These are phyloP conservation scores for Hordeum pubiflorum DNA, from an alignment of 202 grass and related monocot species.

Conservation along the genomic window DNA sequence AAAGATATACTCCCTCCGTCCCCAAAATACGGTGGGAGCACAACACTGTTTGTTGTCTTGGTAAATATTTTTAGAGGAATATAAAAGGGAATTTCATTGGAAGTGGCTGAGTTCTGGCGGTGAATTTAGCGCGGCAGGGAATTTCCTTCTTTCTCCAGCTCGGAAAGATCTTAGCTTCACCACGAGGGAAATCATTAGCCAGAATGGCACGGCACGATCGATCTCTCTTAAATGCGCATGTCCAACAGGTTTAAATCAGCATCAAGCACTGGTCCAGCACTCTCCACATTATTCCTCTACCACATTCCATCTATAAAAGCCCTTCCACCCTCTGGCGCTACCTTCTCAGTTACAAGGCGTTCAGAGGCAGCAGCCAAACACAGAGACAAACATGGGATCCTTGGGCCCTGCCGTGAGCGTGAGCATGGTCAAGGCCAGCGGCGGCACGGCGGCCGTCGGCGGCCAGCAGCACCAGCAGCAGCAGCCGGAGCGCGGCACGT, in stretches of 20 bases:
- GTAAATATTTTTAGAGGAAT: too few species aligned
- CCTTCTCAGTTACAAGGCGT: neutral
- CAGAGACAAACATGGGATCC: conserved; percentile 24
- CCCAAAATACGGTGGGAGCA: too few species aligned
- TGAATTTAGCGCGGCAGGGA: neutral
- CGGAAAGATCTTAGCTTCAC: neutral
- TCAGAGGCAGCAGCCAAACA: neutral
- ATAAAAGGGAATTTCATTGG: neutral
- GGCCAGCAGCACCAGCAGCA: neutral
- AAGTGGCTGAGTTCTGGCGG: too few species aligned
- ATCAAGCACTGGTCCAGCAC: neutral
- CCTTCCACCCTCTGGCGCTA: neutral
- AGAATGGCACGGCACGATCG: neutral
- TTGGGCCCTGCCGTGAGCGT: conserved; percentile 26
- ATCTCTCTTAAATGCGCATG: neutral
- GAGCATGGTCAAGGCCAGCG: conserved; percentile 25
- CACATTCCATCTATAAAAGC: conserved; percentile 26
- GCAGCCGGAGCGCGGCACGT: neutral
- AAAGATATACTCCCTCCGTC: too few species aligned
- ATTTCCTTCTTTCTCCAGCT: neutral
- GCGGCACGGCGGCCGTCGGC: neutral
- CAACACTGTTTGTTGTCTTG: neutral
- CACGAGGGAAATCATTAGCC: neutral
- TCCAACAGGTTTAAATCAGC: neutral
- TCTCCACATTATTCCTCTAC: neutral